Evolutionary conservation across 768 basidiomycete species (phyloP).

Genomic region (Pleurotus giganteus): DNA sequence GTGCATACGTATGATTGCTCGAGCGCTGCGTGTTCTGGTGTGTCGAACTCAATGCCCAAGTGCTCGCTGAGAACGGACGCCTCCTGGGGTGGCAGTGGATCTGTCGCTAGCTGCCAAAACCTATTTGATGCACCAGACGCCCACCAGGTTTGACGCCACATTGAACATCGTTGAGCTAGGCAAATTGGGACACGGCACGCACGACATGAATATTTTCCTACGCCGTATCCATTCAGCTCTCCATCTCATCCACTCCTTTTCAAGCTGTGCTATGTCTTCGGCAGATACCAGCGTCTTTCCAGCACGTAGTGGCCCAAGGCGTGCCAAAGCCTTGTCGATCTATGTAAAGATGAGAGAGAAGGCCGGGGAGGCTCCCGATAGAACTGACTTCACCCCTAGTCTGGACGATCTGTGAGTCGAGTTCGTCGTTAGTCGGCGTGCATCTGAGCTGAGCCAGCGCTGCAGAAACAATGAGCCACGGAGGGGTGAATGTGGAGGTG

Average conservation of each 20-base stretch:
- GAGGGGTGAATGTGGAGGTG: conserved; percentile 13
- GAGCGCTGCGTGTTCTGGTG: conserved; percentile 62
- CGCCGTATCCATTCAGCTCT: conserved; percentile 76
- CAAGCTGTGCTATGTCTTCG: conserved; percentile 66
- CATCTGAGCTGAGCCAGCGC: conserved; percentile 64
- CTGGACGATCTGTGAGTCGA: conserved; percentile 53
- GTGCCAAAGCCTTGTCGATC: conserved; percentile 46
- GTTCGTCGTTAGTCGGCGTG: conserved; percentile 68
- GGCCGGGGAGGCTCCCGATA: conserved; percentile 8
- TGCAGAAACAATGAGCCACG: conserved; percentile 27
- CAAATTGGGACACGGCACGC: conserved; percentile 25
- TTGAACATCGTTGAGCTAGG: not conserved
- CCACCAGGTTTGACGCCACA: not conserved
- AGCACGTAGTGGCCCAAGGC: conserved; percentile 63
- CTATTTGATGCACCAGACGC: conserved; percentile 35
- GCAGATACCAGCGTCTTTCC: conserved; percentile 68
- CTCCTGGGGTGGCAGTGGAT: conserved; percentile 65
- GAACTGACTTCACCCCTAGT: conserved; percentile 49
- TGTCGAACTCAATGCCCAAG: conserved; percentile 79
- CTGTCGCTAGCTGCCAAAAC: conserved; percentile 72
- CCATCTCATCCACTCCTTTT: conserved; percentile 79
- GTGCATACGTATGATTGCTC: conserved; percentile 64
- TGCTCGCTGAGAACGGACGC: conserved; percentile 67
- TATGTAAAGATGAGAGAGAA: conserved; percentile 22
- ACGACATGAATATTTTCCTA: conserved; percentile 76